phyloP scores from a whole-genome alignment of 352 stramenopile genomes.

The Halophytophthora polymorphica region DNA sequence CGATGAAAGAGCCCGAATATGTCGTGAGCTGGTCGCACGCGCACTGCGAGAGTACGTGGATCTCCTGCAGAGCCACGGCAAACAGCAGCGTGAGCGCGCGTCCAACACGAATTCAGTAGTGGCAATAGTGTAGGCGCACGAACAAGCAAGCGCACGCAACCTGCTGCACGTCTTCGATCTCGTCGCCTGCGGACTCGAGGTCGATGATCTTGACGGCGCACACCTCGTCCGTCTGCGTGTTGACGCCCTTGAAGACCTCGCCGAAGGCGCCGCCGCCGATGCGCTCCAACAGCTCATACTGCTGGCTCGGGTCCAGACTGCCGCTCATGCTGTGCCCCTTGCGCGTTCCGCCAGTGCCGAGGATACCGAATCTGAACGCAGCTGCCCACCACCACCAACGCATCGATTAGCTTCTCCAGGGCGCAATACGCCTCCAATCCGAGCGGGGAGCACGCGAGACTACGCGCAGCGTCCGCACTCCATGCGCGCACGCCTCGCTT shows the following conservation, averaged over 20 bases:
- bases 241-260: conserved; percentile 74
- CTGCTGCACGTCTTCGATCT: conserved; percentile 87
- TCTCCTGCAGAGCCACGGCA: conserved; percentile 52
- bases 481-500: too few species aligned
- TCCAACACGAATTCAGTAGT: not conserved
- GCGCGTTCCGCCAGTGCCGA: too few species aligned
- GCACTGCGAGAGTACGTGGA: conserved; percentile 88
- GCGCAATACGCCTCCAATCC: not conserved
- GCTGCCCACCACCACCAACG: too few species aligned
- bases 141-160: conserved; percentile 12
- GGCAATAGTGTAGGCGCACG: not conserved
- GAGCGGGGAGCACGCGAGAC: too few species aligned
- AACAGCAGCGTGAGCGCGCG: not conserved
- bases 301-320: conserved; percentile 41
- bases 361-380: too few species aligned
- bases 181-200: conserved; percentile 76
- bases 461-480: not conserved
- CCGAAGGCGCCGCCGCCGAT: conserved; percentile 81
- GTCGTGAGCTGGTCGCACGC: conserved; percentile 87
- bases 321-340: conserved; percentile 32
- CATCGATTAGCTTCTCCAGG: too few species aligned
- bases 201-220: conserved; percentile 86
- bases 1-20: conserved; percentile 87
- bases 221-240: conserved; percentile 66
- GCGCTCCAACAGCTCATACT: conserved; percentile 80